Conservation (phyloP, 2,329 filamentous ascomycete species). For the Pseudocercospora vitis region DNA sequence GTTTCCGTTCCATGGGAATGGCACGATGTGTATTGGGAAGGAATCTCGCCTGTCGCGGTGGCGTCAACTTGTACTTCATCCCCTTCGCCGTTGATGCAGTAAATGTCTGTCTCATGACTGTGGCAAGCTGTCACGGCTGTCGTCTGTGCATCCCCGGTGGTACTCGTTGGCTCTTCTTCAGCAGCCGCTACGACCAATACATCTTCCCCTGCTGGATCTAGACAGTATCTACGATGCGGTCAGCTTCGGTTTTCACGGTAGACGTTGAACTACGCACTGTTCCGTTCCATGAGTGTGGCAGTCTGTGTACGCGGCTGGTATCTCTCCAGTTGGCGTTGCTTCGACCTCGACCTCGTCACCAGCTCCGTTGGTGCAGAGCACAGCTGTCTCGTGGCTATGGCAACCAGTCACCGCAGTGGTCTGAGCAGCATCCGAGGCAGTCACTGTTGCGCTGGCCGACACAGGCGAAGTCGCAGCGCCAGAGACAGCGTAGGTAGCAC, state of each 20-base stretch:
- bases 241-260: not conserved
- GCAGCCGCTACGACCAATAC: conserved; percentile 3
- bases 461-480: conserved; percentile 14
- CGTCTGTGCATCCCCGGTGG: conserved; percentile 12
- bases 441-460: conserved; percentile 16
- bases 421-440: conserved; percentile 12
- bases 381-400: conserved; percentile 11
- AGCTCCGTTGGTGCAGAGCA: conserved; percentile 44
- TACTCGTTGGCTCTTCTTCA: conserved; percentile 34
- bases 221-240: conserved; percentile 9
- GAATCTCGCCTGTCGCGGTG: conserved; percentile 52
- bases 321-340: conserved; percentile 54
- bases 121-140: conserved; percentile 28
- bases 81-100: conserved; percentile 44
- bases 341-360: conserved; percentile 52
- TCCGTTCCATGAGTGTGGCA: conserved; percentile 63
- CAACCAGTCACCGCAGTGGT: conserved; percentile 21
- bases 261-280: conserved; percentile 46
- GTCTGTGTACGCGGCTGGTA: conserved; percentile 52
- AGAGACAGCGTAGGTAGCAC: conserved; percentile 17
- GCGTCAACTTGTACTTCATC: conserved; percentile 53
- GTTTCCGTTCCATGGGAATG: conserved; percentile 60
- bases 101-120: conserved; percentile 29
- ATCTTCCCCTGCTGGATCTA: conserved; percentile 12
- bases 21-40: conserved; percentile 58